Evolutionary conservation across 2,329 filamentous ascomycete species (phyloP).

Genomic region (Fusarium buharicum): DNA sequence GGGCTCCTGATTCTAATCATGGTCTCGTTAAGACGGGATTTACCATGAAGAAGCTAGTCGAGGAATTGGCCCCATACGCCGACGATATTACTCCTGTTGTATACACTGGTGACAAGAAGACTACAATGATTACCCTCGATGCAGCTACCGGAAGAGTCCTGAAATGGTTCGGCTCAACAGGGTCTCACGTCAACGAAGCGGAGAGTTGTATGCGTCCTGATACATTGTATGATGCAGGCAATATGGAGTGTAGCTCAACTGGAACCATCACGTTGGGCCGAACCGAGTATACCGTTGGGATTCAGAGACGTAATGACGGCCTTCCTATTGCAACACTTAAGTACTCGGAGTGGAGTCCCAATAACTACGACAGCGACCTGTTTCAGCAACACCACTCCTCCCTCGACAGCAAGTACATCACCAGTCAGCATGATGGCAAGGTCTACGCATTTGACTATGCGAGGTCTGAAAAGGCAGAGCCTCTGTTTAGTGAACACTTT

Average conservation of each 20-base stretch:
- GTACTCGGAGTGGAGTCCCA: slow-evolving; percentile 94
- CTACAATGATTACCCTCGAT: slow-evolving; percentile 87
- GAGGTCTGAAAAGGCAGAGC: slow-evolving; percentile 59
- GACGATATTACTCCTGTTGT: slow-evolving; percentile 80
- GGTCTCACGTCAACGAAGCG: slow-evolving; percentile 73
- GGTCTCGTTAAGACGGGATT: slow-evolving; percentile 74
- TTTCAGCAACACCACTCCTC: slow-evolving; percentile 82
- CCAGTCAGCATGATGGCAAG: slow-evolving; percentile 84
- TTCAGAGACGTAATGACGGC: slow-evolving; percentile 79
- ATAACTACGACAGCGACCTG: slow-evolving; percentile 89
- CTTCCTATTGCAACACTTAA: slow-evolving; percentile 86
- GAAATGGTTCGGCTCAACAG: slow-evolving; percentile 83
- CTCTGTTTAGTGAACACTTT: slow-evolving; percentile 75
- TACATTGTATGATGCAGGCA: slow-evolving; percentile 71
- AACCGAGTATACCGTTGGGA: slow-evolving; percentile 89
- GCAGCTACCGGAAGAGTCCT: slow-evolving; percentile 84
- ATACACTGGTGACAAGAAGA: slow-evolving; percentile 92
- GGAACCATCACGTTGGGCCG: slow-evolving; percentile 86
- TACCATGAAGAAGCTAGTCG: slow-evolving; percentile 88
- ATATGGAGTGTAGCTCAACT: slow-evolving; percentile 80
- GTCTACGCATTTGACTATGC: slow-evolving; percentile 83
- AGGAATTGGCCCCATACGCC: slow-evolving; percentile 80
- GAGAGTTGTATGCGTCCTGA: slow-evolving; percentile 80
- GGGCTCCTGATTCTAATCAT: slow-evolving; percentile 71
- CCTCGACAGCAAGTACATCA: slow-evolving; percentile 89